Base-by-base conservation (phyloP, 148 eudicot genomes). In the Dianthus caryophyllus region DNA sequence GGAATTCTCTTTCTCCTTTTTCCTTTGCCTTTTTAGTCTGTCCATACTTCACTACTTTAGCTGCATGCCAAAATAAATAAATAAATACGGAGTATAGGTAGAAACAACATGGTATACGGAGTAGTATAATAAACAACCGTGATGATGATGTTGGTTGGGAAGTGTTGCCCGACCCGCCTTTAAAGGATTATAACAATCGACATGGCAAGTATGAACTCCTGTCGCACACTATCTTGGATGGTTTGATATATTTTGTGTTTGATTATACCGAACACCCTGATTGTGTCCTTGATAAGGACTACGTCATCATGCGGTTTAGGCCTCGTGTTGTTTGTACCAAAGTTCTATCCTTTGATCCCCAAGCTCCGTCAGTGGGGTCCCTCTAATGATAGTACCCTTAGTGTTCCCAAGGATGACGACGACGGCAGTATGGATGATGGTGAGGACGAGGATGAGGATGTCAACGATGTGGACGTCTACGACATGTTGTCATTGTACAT, bases 11-110 rank as follows among this genome's bases (percentile, higher is more conserved):
- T 11, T 29, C 50, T 9, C 17, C 0, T 56, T 22, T 60, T 30
- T 26, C 5, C 16, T 58, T 57, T 43, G 13, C 38, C 57, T 67
- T 62, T 62, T 62, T 47, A 62, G 48, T 12, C 65, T 61, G 65
- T 64, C 25, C 36, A 46, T 44, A 47, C 31, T 64, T 18, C n/a
- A n/a, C n/a, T n/a, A n/a, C n/a, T n/a, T n/a, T n/a, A n/a, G n/a
- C n/a, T n/a, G n/a, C n/a, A n/a, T n/a, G n/a, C n/a, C n/a, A n/a
- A n/a, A n/a, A n/a, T n/a, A n/a, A n/a, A n/a, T n/a, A n/a, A n/a
- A n/a, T n/a, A n/a, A n/a, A n/a, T n/a, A n/a, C n/a, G n/a, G n/a
- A n/a, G n/a, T n/a, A n/a, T n/a, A n/a, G n/a, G n/a, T n/a, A n/a
- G n/a, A n/a, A n/a, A n/a, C n/a, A n/a, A n/a, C n/a, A n/a, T n/a